Conservation (phyloP, 1,284 basidiomycete genomes). For the Dichomitus squalens region DNA sequence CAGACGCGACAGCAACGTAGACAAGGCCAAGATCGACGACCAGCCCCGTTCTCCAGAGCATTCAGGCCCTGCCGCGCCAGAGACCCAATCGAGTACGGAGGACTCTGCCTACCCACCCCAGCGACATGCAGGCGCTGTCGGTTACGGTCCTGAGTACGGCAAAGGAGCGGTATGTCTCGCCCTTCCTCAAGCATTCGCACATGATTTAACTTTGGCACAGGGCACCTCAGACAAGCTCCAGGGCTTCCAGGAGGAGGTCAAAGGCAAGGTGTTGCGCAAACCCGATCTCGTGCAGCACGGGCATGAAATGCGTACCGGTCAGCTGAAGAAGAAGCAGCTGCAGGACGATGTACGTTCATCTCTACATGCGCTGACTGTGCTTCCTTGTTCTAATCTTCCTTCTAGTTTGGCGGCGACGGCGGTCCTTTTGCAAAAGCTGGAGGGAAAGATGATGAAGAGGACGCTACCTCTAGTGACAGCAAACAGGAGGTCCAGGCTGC, state of each 20-base stretch:
- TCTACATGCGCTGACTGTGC: not conserved
- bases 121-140: constrained; percentile 43
- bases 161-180: constrained; percentile 34
- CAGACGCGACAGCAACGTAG: no score
- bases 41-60: no score
- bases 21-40: no score
- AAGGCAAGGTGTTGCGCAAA: constrained; percentile 51
- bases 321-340: constrained; percentile 46
- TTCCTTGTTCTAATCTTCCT: no score
- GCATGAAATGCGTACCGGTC: constrained; percentile 48
- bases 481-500: constrained; percentile 30
- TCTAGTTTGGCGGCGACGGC: not conserved
- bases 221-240: constrained; percentile 47
- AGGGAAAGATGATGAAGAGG: not conserved
- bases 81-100: no score
- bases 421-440: not conserved
- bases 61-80: no score
- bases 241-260: constrained; percentile 53
- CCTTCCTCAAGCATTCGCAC: not conserved
- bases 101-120: constrained; percentile 36
- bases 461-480: not conserved
- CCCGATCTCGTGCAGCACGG: constrained; percentile 50
- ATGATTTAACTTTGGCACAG: constrained; percentile 30
- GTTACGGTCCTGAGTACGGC: constrained; percentile 42
- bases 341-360: constrained; percentile 32